These are phyloP conservation scores for Pleurostoma richardsiae DNA, from an alignment of 2,329 filamentous ascomycete genomes.

Conservation along the genomic window DNA sequence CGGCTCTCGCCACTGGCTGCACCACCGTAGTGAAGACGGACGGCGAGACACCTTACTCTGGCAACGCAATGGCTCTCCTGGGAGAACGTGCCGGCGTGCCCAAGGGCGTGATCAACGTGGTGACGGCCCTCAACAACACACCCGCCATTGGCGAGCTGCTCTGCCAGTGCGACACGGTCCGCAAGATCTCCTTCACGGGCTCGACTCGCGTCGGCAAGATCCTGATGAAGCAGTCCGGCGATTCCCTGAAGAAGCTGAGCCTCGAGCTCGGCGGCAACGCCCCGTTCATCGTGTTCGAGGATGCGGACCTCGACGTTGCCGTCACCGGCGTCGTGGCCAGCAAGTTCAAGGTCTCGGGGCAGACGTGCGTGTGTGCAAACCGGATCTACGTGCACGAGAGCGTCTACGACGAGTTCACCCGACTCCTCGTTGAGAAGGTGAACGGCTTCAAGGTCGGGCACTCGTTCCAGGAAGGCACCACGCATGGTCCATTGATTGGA, in stretches of 20 bases:
- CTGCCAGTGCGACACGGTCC: constrained; percentile 70
- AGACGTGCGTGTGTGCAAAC: constrained; percentile 92
- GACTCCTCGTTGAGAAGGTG: constrained; percentile 67
- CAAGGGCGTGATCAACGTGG: constrained; percentile 82
- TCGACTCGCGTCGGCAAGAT: constrained; percentile 64
- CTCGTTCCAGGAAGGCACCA: constrained; percentile 65
- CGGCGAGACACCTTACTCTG: constrained; percentile 86
- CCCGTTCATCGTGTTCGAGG: constrained; percentile 92
- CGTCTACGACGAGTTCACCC: constrained; percentile 71
- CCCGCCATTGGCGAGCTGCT: constrained; percentile 71
- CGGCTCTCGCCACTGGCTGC: constrained; percentile 87
- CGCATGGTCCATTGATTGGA: constrained; percentile 83
- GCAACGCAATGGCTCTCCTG: constrained; percentile 81
- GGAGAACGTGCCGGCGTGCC: constrained; percentile 84
- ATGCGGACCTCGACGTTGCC: constrained; percentile 81
- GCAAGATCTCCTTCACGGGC: constrained; percentile 93
- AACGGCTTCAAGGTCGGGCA: constrained; percentile 69
- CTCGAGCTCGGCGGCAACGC: constrained; percentile 90
- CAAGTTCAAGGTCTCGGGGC: constrained; percentile 92
- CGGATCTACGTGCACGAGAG: constrained; percentile 74
- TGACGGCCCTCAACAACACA: constrained; percentile 78
- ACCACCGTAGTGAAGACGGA: constrained; percentile 91
- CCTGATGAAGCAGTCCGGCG: constrained; percentile 84
- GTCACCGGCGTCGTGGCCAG: constrained; percentile 77
- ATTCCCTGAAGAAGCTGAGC: constrained; percentile 73